These are phyloP conservation scores for Cadophora sp. DNA, from an alignment of 2,329 filamentous ascomycete genomes.

Conservation along the genomic window DNA sequence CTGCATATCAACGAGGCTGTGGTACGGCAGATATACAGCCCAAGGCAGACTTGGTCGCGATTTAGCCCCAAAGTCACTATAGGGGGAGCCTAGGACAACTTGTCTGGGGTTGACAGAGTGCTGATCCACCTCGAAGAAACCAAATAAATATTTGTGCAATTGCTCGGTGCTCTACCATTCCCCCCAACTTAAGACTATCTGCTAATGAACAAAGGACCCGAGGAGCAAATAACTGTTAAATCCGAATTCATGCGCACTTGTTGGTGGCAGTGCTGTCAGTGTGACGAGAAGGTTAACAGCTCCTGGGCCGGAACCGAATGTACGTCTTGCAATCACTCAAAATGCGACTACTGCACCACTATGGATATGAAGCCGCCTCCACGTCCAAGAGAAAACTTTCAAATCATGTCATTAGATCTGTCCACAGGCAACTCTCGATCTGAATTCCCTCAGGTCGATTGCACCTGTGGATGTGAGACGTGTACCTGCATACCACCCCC, in stretches of 20 bases:
- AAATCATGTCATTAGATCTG: not conserved
- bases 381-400: not conserved
- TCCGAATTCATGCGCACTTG: too few relatives aligned
- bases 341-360: conserved; percentile 12
- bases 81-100: too few relatives aligned
- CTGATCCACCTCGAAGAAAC: too few relatives aligned
- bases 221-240: too few relatives aligned
- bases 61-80: too few relatives aligned
- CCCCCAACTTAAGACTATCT: too few relatives aligned
- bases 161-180: too few relatives aligned
- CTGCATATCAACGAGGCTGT: not conserved
- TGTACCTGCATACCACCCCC: conserved; percentile 4
- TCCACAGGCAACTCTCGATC: not conserved
- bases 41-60: too few relatives aligned
- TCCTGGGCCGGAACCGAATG: not conserved
- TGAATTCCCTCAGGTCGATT: not conserved
- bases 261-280: conserved; percentile 17
- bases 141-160: too few relatives aligned
- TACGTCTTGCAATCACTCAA: conserved; percentile 12
- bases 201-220: too few relatives aligned
- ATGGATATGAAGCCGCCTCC: not conserved
- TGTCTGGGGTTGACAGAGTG: too few relatives aligned
- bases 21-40: too few relatives aligned
- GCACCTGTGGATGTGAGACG: conserved; percentile 13
- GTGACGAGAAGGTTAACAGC: not conserved